A percentile compares a stretch with the other conserved stretches of the same genome.
phyloP scores from a whole-genome alignment of 2,329 filamentous ascomycete species.

The Alternaria hordeiaustralica region DNA sequence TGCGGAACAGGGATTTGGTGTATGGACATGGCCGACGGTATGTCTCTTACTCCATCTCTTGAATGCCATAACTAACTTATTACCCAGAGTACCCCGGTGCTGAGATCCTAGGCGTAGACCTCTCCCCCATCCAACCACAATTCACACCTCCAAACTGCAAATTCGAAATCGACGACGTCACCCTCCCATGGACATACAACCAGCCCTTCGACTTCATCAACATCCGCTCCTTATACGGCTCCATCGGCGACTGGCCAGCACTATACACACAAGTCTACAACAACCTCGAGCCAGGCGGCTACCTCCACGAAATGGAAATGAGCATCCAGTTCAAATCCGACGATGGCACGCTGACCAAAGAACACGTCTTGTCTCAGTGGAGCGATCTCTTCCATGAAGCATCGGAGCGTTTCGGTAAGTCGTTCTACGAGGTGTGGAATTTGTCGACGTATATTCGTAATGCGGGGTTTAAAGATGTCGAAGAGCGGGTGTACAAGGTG shows the following conservation, averaged over 20 bases:
- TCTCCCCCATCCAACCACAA: constrained; percentile 56
- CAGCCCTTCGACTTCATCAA: constrained; percentile 51
- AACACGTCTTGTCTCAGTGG: constrained; percentile 37
- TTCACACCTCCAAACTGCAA: constrained; percentile 53
- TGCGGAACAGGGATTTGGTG: constrained; percentile 41
- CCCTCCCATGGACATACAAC: constrained; percentile 47
- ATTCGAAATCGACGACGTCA: constrained; percentile 56
- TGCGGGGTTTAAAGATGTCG: constrained; percentile 35
- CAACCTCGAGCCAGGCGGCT: constrained; percentile 46
- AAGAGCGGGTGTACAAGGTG: constrained; percentile 37
- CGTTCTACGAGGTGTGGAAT: constrained; percentile 36
- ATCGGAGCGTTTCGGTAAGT: constrained; percentile 27
- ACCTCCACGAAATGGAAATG: constrained; percentile 51
- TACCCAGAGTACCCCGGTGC: constrained; percentile 34
- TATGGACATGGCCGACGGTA: constrained; percentile 35
- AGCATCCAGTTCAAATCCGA: constrained; percentile 49
- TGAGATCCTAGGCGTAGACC: constrained; percentile 54
- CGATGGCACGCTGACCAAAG: constrained; percentile 45
- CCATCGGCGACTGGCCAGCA: constrained; percentile 52
- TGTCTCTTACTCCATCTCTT: too few relatives aligned
- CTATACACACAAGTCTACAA: constrained; percentile 41
- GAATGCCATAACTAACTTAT: too few relatives aligned
- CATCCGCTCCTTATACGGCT: constrained; percentile 52
- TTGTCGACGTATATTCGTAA: constrained; percentile 33
- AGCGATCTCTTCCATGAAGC: constrained; percentile 36